These are phyloP conservation scores for Geotrichum klebahnii DNA, from an alignment of 1,139 yeast species.

Conservation along the genomic window DNA sequence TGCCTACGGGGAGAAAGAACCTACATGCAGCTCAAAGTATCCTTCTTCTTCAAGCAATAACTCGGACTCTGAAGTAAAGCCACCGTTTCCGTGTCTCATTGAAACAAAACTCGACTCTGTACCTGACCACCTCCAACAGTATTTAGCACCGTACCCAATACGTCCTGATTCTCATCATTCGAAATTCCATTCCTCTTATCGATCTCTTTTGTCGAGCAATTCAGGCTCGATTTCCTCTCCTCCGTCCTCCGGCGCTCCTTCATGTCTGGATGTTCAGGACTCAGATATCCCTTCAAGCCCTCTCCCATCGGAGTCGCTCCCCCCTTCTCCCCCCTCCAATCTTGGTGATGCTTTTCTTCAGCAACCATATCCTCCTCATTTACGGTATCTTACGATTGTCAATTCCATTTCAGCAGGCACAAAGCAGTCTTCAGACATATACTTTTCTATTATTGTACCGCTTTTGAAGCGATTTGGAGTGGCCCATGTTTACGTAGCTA, in stretches of 20 bases:
- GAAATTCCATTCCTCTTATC: background rate
- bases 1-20: slow-evolving; percentile 11
- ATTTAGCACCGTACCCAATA: slow-evolving; percentile 22
- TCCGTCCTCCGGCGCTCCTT: background rate
- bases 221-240: background rate
- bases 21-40: background rate
- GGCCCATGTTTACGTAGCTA: slow-evolving; percentile 38
- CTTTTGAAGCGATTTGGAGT: slow-evolving; percentile 36
- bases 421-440: slow-evolving; percentile 30
- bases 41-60: background rate
- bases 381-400: slow-evolving; percentile 35
- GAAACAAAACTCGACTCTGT: slow-evolving; percentile 20
- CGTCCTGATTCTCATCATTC: slow-evolving; percentile 4
- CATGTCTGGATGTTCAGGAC: background rate
- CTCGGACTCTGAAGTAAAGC: background rate
- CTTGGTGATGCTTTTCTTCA: background rate
- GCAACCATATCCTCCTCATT: slow-evolving; percentile 27
- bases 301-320: too few species aligned
- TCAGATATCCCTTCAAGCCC: too few species aligned
- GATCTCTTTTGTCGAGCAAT: background rate
- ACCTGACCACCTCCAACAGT: slow-evolving; percentile 20
- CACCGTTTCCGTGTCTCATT: slow-evolving; percentile 19
- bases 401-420: slow-evolving; percentile 37
- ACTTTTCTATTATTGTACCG: slow-evolving; percentile 35
- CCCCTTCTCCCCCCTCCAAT: background rate